These are phyloP conservation scores for Fraxinus xanthoxyloides DNA, from an alignment of 305 asterid species.

Conservation along the genomic window DNA sequence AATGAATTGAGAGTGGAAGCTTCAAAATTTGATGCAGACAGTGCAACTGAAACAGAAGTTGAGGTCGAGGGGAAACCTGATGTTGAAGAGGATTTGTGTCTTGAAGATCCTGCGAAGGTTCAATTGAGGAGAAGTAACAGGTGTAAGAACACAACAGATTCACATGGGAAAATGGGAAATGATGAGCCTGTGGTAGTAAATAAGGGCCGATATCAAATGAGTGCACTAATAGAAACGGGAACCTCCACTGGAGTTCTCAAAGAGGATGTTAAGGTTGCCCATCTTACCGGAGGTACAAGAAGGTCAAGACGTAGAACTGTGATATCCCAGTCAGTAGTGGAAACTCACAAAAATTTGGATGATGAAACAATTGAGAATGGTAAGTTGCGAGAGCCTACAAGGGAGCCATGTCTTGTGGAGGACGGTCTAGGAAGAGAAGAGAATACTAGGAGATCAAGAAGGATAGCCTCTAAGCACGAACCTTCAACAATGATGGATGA, in stretches of 20 bases:
- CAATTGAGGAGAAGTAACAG: slow-evolving; percentile 37
- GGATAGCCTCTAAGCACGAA: slow-evolving; percentile 25
- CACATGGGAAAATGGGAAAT: slow-evolving; percentile 16
- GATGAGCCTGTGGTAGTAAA: slow-evolving; percentile 23
- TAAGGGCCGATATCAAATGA: slow-evolving; percentile 17
- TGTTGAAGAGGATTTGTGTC: slow-evolving; percentile 11
- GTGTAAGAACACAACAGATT: slow-evolving; percentile 28
- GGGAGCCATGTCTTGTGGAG: slow-evolving; percentile 19
- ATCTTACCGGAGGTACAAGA: slow-evolving; percentile 17
- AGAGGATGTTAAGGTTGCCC: slow-evolving; percentile 15
- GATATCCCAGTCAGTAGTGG: slow-evolving; percentile 15
- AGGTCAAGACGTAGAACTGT: slow-evolving; percentile 29
- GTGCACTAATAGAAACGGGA: slow-evolving; percentile 13
- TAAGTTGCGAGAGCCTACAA: slow-evolving; percentile 15
- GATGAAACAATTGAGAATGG: slow-evolving; percentile 12
- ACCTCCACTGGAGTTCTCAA: slow-evolving; percentile 20
- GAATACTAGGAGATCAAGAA: slow-evolving; percentile 35
- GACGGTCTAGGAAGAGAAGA: slow-evolving; percentile 13
- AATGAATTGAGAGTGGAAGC: slow-evolving; percentile 16
- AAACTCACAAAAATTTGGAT: slow-evolving; percentile 7
- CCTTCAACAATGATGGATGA: slow-evolving; percentile 16
- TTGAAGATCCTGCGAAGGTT: slow-evolving; percentile 28
- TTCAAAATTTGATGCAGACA: slow-evolving; percentile 15
- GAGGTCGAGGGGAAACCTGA: slow-evolving; percentile 9
- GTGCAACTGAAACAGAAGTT: slow-evolving; percentile 10